These are phyloP conservation scores for Eimeria praecox DNA, from an alignment of 169 alveolate genomes.

Conservation along the genomic window DNA sequence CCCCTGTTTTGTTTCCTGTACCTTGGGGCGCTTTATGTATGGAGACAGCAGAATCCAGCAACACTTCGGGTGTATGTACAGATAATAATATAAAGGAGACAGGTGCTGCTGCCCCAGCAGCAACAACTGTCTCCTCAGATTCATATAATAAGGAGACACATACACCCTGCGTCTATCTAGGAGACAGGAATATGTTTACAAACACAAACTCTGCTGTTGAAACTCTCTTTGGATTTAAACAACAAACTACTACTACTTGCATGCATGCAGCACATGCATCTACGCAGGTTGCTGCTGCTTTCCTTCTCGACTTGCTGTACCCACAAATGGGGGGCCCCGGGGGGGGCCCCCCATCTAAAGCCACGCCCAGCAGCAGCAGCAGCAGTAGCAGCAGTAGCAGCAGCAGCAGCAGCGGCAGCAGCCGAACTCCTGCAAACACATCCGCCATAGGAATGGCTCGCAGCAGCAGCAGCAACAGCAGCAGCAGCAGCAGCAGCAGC, in stretches of 20 bases:
- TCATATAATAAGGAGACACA: neutral
- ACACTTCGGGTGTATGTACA: neutral
- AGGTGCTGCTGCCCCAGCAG: too few species aligned
- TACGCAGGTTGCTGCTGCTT: neutral
- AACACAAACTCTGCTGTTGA: constrained; percentile 43
- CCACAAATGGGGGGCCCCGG: constrained; percentile 7
- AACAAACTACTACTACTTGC: neutral
- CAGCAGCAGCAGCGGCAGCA: constrained; percentile 49
- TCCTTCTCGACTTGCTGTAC: constrained; percentile 21
- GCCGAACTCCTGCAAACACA: neutral
- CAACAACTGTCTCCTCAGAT: neutral
- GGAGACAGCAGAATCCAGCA: neutral
- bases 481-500: constrained; percentile 40
- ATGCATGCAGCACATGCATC: neutral
- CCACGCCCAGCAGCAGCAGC: neutral
- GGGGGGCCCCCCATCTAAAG: neutral
- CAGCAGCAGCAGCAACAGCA: constrained; percentile 28
- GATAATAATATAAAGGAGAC: too few species aligned
- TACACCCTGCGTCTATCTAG: too few species aligned
- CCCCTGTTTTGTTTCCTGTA: constrained; percentile 49
- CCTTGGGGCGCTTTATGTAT: constrained; percentile 21
- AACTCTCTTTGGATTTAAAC: neutral
- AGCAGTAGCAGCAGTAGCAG: constrained; percentile 40
- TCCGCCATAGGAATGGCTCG: neutral
- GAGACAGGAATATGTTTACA: too few species aligned